These are phyloP conservation scores for Cucurbita maxima DNA, from an alignment of 306 rosid species.

Conservation along the genomic window DNA sequence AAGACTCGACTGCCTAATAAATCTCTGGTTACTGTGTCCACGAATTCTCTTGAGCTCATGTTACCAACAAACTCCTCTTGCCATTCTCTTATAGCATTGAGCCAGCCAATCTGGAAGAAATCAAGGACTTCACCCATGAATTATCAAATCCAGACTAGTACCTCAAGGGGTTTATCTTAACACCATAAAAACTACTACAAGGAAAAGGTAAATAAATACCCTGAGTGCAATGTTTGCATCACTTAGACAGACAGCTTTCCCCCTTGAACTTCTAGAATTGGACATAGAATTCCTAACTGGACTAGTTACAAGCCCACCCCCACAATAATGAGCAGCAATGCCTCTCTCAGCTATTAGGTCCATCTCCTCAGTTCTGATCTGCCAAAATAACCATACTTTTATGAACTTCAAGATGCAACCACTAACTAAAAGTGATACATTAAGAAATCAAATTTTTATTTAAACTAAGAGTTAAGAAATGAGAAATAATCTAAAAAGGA, in stretches of 20 bases:
- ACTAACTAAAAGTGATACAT: background rate
- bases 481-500: slow-evolving; percentile 6
- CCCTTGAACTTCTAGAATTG: slow-evolving; percentile 55
- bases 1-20: slow-evolving; percentile 91
- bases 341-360: slow-evolving; percentile 97
- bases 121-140: slow-evolving; percentile 22
- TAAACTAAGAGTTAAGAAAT: background rate
- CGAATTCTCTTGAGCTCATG: slow-evolving; percentile 99
- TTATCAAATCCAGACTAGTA: slow-evolving; percentile 11
- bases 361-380: slow-evolving; percentile 98
- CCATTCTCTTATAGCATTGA: slow-evolving; percentile 98
- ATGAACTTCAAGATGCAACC: background rate
- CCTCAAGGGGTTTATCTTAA: slow-evolving; percentile 3
- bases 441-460: background rate
- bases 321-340: slow-evolving; percentile 94
- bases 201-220: slow-evolving; percentile 29
- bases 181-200: slow-evolving; percentile 17
- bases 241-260: slow-evolving; percentile 75
- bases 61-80: slow-evolving; percentile 99
- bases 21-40: slow-evolving; percentile 91
- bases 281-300: slow-evolving; percentile 58
- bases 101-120: slow-evolving; percentile 90
- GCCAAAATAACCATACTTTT: slow-evolving; percentile 14
- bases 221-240: slow-evolving; percentile 97
- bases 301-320: slow-evolving; percentile 51